A percentile compares a stretch with the other conserved stretches of the same genome.
Conservation (phyloP, 495 filamentous ascomycete species). For the Daldinia bambusicola region DNA sequence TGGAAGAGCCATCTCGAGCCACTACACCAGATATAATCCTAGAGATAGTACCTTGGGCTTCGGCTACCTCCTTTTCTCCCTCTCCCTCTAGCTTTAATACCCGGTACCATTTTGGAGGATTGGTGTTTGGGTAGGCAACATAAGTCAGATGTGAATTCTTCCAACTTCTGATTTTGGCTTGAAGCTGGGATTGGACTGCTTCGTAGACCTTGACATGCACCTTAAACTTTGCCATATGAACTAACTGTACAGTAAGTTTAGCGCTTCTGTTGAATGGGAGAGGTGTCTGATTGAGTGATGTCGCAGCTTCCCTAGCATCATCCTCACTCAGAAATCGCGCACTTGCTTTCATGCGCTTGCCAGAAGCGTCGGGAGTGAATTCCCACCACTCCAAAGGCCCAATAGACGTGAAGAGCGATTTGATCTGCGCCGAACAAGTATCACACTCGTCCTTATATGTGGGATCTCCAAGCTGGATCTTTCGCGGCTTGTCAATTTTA, state of each 20-base stretch:
- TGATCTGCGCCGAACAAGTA: constrained; percentile 22
- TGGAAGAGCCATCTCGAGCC: constrained; percentile 29
- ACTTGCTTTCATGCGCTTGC: constrained; percentile 48
- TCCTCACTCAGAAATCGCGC: constrained; percentile 48
- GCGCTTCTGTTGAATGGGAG: constrained; percentile 38
- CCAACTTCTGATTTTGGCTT: constrained; percentile 33
- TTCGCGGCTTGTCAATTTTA: neutral
- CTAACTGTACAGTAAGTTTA: constrained; percentile 47
- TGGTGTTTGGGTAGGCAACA: constrained; percentile 41
- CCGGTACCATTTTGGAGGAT: constrained; percentile 34
- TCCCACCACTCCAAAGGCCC: constrained; percentile 52
- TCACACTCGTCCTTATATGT: constrained; percentile 37
- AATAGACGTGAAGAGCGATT: constrained; percentile 43
- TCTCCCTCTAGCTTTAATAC: constrained; percentile 57
- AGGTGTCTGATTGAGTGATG: constrained; percentile 31
- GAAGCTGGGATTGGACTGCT: constrained; percentile 49
- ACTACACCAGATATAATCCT: constrained; percentile 41
- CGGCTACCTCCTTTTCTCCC: constrained; percentile 47
- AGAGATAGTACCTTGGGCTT: constrained; percentile 52
- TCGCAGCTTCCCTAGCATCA: constrained; percentile 48
- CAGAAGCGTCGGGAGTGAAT: constrained; percentile 10
- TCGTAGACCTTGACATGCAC: constrained; percentile 50
- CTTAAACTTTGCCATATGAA: constrained; percentile 52
- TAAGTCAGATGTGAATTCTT: constrained; percentile 43
- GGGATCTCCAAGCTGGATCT: constrained; percentile 37